phyloP scores from a whole-genome alignment of 2,329 filamentous ascomycete species.

The Acephala macrosclerotiorum region DNA sequence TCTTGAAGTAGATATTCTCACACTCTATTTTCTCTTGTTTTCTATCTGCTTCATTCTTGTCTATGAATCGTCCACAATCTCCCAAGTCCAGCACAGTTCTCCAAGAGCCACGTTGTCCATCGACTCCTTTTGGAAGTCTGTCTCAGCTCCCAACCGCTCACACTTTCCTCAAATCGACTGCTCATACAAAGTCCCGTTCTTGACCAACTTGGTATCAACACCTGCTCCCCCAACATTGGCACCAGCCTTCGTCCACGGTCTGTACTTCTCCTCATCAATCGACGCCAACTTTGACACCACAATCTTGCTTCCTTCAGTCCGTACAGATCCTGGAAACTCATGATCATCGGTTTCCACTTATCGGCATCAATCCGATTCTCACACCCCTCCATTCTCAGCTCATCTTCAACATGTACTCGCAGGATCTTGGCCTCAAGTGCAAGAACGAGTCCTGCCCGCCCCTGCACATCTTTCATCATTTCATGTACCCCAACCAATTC shows the following conservation, averaged over 20 bases:
- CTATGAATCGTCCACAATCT: no score
- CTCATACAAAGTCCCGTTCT: not conserved
- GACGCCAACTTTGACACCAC: constrained; percentile 34
- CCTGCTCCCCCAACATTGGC: not conserved
- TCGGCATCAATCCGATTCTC: constrained; percentile 51
- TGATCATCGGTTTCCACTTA: constrained; percentile 52
- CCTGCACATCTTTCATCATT: constrained; percentile 43
- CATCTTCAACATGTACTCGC: constrained; percentile 44
- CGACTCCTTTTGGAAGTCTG: not conserved
- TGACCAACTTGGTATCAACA: not conserved
- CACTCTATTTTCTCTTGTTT: no score
- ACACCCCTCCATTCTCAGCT: constrained; percentile 46
- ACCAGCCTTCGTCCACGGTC: not conserved
- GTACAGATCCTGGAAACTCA: constrained; percentile 53
- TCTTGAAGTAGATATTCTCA: no score
- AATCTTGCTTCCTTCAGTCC: constrained; percentile 44
- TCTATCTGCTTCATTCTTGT: no score
- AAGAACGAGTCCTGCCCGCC: constrained; percentile 36
- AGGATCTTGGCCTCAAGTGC: constrained; percentile 49
- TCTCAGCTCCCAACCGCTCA: no score
- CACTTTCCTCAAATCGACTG: no score
- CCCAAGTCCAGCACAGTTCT: no score
- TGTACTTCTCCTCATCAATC: constrained; percentile 46
- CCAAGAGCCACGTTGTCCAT: not conserved
- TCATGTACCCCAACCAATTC: constrained; percentile 44